phyloP scores from a whole-genome alignment of 768 basidiomycete species.

The Trametes coccinea region DNA sequence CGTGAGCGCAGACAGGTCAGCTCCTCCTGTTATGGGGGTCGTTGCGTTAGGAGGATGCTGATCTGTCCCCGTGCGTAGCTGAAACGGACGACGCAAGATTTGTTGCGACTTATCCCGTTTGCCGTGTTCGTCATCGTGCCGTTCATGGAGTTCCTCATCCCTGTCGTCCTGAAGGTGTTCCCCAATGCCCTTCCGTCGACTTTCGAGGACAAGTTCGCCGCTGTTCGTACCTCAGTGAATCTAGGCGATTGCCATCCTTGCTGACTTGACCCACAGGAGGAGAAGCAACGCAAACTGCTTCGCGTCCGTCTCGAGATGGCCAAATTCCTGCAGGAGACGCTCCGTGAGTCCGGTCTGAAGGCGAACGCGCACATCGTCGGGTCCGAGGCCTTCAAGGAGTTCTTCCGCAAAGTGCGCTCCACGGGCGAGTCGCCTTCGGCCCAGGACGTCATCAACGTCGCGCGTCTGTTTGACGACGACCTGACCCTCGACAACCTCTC shows the following conservation, averaged over 20 bases:
- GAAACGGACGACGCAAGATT: conserved; percentile 89
- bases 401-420: conserved; percentile 96
- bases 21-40: neutral
- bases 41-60: neutral
- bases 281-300: conserved; percentile 94
- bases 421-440: conserved; percentile 93
- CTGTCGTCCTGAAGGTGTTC: conserved; percentile 95
- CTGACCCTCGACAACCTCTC: conserved; percentile 97
- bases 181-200: conserved; percentile 99
- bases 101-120: conserved; percentile 92
- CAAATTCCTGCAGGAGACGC: conserved; percentile 97
- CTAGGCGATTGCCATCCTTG: too few species aligned
- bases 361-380: conserved; percentile 92
- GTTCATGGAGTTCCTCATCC: conserved; percentile 97
- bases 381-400: conserved; percentile 96
- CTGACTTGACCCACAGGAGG: conserved; percentile 57
- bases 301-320: conserved; percentile 97
- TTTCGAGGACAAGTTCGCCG: conserved; percentile 95
- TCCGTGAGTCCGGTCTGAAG: conserved; percentile 91
- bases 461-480: conserved; percentile 96
- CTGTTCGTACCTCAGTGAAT: conserved; percentile 48
- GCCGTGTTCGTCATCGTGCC: conserved; percentile 93
- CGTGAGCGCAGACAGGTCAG: conserved; percentile 90
- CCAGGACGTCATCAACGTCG: conserved; percentile 88
- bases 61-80: conserved; percentile 49